Evolutionary conservation across 2,329 filamentous ascomycete genomes (phyloP), one percentile per base, ranked within the genome.

Genomic region (Microcyclosporella mali): DNA sequence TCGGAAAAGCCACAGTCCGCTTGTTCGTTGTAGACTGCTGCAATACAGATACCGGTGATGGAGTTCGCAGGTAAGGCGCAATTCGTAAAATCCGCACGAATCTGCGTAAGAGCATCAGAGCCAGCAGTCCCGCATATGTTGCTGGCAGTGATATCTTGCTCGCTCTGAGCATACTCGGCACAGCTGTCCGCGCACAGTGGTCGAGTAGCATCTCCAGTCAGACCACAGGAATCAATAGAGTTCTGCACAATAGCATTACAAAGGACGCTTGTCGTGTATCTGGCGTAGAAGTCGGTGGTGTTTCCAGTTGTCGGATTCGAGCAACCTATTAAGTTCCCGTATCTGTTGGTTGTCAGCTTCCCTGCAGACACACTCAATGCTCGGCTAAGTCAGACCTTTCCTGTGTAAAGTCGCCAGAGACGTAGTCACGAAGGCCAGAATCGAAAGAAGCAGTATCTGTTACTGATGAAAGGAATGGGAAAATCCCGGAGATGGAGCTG

Each of bases 161-260:
- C 92, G 63, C 88, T 95, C 53, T 85, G 81, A 27, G 90, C 90
- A 61, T 83, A 88, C 61, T 89, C 75, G 49, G 88, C 87, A 66
- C 92, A 98, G 51, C 85, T 83, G 50, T 92, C 84, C 34, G 90
- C 92, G 66, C 92, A 98, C 12, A 97, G 72, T 2, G 92, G 88
- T 45, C 73, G 72, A 4, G 85, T 79, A 32, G 82, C 70, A 21
- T 74, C 67, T n/a, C 73, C 65, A 0, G 82, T 76, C 34, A 94
- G 69, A 15, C 70, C 67, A 67, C 92, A 98, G 18, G 75, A 61
- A 9, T 68, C 62, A 56, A 84, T 80, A 4, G 92, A 97, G 61
- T 88, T 89, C 66, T 98, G 92, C 38, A 98, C 79, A 60, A 98
- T 85, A 52, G 86, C 78, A 72, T 94, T 97, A 75, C 92, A 98